Conservation (phyloP, 2,329 filamentous ascomycete genomes). For the Aspergillus texensis region DNA sequence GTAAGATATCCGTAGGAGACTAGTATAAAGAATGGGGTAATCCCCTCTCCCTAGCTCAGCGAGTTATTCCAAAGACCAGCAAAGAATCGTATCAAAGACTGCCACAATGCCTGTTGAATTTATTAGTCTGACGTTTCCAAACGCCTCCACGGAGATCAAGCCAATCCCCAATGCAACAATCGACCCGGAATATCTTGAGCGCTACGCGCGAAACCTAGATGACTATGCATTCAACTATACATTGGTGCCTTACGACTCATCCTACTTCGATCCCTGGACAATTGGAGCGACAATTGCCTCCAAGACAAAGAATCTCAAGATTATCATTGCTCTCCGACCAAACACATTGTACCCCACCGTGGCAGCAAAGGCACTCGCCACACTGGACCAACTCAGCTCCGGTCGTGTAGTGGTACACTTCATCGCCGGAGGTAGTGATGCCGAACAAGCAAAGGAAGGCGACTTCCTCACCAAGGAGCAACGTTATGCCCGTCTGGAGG, state of each 20-base stretch:
- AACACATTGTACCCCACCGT: constrained; percentile 66
- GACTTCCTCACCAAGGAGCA: constrained; percentile 62
- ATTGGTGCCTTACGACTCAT: constrained; percentile 61
- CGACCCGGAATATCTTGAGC: constrained; percentile 58
- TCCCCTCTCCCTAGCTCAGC: neutral
- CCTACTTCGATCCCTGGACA: constrained; percentile 60
- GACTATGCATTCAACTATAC: constrained; percentile 66
- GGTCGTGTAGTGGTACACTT: constrained; percentile 65
- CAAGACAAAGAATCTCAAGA: constrained; percentile 60
- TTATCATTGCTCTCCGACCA: constrained; percentile 64
- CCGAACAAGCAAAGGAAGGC: constrained; percentile 62
- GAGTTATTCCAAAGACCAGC: too few species aligned
- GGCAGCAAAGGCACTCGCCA: constrained; percentile 63
- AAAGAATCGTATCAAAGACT: too few species aligned
- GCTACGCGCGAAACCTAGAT: constrained; percentile 61
- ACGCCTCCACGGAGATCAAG: constrained; percentile 58
- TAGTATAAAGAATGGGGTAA: neutral
- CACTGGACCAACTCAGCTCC: constrained; percentile 60
- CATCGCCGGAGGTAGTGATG: constrained; percentile 64
- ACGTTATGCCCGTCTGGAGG: constrained; percentile 61
- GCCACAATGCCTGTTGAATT: constrained; percentile 51
- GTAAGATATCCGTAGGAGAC: too few species aligned
- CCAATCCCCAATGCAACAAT: constrained; percentile 56
- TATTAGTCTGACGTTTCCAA: constrained; percentile 61
- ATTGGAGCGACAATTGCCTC: constrained; percentile 61